Percentiles rank a stretch among this genome's conserved stretches.
Conservation (phyloP, 257 asterid genomes). For the Nicotiana tabacum region DNA sequence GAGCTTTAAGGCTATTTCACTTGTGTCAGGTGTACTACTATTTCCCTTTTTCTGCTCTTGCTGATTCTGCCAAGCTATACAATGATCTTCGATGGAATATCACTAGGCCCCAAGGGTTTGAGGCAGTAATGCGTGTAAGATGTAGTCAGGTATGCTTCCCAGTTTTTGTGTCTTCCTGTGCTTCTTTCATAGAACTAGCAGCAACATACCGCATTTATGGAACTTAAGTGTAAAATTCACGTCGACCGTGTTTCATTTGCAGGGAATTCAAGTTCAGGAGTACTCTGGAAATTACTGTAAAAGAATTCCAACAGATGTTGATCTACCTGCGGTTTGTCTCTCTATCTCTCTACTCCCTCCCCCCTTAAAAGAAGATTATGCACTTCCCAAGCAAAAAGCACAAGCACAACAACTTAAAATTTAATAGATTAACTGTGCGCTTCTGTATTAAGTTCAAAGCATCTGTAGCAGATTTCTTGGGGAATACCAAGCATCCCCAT, state of each 20-base stretch:
- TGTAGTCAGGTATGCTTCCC: constrained; percentile 81
- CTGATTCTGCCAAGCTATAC: constrained; percentile 91
- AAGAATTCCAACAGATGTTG: constrained; percentile 97
- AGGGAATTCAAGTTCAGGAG: constrained; percentile 99
- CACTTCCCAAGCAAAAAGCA: neutral
- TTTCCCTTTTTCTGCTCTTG: constrained; percentile 89
- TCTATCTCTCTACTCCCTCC: constrained; percentile 35
- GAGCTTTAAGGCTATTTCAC: constrained; percentile 3
- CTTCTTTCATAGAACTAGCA: neutral
- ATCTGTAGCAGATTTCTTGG: neutral
- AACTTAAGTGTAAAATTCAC: neutral
- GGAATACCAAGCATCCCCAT: neutral
- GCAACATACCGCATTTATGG: neutral
- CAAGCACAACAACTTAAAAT: neutral
- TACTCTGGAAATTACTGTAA: constrained; percentile 89
- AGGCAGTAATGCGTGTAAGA: constrained; percentile 99
- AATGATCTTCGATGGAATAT: constrained; percentile 99
- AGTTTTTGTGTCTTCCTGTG: constrained; percentile 15
- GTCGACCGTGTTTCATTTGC: constrained; percentile 9
- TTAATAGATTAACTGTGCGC: neutral
- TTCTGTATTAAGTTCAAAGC: neutral
- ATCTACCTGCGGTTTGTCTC: constrained; percentile 84
- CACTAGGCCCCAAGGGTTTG: constrained; percentile 96
- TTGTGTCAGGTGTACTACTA: constrained; percentile 73
- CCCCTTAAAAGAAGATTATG: neutral